Base-by-base conservation (phyloP, 257 asterid genomes). In the Eustoma russellianum region DNA sequence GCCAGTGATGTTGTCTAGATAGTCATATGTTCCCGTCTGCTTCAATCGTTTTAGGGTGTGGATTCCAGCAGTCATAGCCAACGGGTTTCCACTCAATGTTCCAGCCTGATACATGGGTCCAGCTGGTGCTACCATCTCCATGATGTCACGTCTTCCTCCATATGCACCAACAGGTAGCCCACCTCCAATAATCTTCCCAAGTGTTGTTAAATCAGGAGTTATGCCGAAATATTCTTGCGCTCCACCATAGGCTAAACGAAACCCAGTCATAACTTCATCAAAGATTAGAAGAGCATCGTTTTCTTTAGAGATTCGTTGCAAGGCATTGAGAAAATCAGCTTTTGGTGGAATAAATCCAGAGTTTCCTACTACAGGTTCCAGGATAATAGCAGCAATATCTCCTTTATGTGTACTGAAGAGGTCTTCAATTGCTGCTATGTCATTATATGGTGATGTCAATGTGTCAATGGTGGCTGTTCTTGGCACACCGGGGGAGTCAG, bases 41-140 rank as follows among this genome's bases (percentile, higher is more conserved):
- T 79, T 63, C 47, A 92, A 79, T 65, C 94, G 78, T 78, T 81
- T 83, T 17, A 92, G 95, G 5, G 97, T 92, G 74, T 85, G 93
- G 61, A 92, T 88, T 44, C 99, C 99, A 6, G 99, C 99, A 46
- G 99, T 85, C 99, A 92, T 92, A 55, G 97, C 99, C 72, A 92
- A 62, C 2, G 99, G 99, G 74, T 92, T 92, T 41, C 99, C 99
- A 49, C 97, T 88, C 0, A 92, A 78, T 2, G 99, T 92, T 59
- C 99, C 99, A 0, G 99, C 99, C 56, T 92, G 99, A 60, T 92
- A 92, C 97, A 92, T 76, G 5, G 99, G 97, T 50, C 99, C 99
- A 6, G 99, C 83, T 18, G 99, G 99, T 9, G 99, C 99, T 58
- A 92, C 99, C 94, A 88, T 83, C 80, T 92, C 93, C 99, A 92